A percentile compares a stretch with the other conserved stretches of the same genome.
Conservation (phyloP, 331 rosid species). For the Prunus yedoensis region DNA sequence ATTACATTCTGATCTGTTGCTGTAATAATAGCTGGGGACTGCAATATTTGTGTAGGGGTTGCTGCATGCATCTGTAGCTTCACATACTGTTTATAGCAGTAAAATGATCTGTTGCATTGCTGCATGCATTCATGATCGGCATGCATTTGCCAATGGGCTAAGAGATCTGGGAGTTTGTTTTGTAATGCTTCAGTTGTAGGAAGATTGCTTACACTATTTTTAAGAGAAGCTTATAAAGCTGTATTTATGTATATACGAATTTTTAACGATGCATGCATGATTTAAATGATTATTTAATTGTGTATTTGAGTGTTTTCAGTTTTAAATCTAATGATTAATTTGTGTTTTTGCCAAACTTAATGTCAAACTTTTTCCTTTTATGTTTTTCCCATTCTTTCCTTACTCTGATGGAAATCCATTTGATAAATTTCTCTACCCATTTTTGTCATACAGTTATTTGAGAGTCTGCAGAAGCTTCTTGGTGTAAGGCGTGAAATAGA, state of each 20-base stretch:
- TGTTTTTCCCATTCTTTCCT: background rate
- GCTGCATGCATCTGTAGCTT: background rate
- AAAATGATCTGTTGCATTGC: background rate
- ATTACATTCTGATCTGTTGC: conserved; percentile 23
- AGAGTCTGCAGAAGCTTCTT: conserved; percentile 63
- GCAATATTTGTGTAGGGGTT: background rate
- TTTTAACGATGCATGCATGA: background rate
- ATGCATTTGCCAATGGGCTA: background rate
- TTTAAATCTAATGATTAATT: background rate
- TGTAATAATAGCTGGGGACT: conserved; percentile 16
- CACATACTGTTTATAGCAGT: background rate
- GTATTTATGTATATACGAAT: background rate
- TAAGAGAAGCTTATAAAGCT: background rate
- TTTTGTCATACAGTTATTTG: conserved; percentile 52
- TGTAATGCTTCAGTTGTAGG: background rate
- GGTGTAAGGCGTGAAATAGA: conserved; percentile 76
- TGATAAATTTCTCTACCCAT: conserved; percentile 14
- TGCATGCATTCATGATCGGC: background rate
- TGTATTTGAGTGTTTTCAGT: background rate
- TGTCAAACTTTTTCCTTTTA: background rate
- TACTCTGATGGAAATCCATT: background rate
- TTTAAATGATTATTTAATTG: background rate
- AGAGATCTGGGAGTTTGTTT: background rate
- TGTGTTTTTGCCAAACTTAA: background rate
- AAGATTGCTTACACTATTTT: background rate